Base-by-base conservation (phyloP, 768 basidiomycete genomes). In the Xerocomellus chrysenteron region DNA sequence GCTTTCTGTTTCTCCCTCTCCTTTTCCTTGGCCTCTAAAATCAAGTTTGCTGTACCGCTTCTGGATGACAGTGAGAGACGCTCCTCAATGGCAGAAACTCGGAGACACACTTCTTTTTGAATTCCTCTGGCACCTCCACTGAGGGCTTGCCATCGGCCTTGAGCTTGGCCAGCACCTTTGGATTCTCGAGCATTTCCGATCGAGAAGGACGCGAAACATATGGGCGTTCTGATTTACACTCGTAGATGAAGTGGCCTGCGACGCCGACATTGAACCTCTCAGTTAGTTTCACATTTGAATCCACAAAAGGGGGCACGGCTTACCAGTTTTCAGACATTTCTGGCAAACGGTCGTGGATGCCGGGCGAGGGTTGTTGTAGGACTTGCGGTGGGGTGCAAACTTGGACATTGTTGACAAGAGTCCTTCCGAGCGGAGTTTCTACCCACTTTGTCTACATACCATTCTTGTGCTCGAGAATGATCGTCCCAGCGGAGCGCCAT, bases 131-230 rank as follows among this genome's bases (percentile, higher is more conserved):
- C 12, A 94, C 83, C 58, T 92, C 90, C 0, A 92, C 86, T 17
- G 84, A 84, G 4, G 92, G 91, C 62, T 86, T 85, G 11, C 87
- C 87, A 9, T 86, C 83, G 0, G 78, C 75, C 70, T 83, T 87
- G 39, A 88, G 71, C 70, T 90, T 90, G 4, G 85, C 80, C 9
- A 88, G 74, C 2, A 83, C 47, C 24, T 73, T 77, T 4, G 92
- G 92, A 53, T 92, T 90, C 64, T 93, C 88, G 16, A 98, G 81
- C 70, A 87, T 85, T 64, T 94, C 82, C 2, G 92, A 92, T 41
- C 94, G 83, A 36, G 92, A 94, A 2, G 94, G 94, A n/a, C 95
- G 81, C 12, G 91, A 84, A 40, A 92, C 78, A 69, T 97, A 98
- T 26, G 92, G 90, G 3, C 89, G 80, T 21, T 81, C 64, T 17